Conservation (phyloP, 106 monocot species). For the Iris macrosiphon region DNA sequence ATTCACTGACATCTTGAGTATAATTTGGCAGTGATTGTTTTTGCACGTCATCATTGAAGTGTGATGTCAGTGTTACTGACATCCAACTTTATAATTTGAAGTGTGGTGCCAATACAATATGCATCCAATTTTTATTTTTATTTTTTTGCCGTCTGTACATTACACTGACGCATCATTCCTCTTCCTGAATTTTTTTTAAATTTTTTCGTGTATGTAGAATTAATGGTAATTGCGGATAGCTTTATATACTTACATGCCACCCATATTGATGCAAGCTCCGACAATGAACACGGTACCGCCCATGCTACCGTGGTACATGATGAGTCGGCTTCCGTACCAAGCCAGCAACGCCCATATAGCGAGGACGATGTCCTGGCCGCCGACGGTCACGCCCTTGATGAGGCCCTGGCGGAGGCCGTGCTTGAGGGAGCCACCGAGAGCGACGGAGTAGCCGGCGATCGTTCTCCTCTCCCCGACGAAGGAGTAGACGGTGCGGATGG, state of each 20-base stretch:
- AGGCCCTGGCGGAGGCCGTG: conserved; percentile 64
- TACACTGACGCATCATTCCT: too few species aligned
- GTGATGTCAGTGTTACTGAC: too few species aligned
- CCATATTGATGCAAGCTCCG: conserved; percentile 44
- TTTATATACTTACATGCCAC: conserved; percentile 75
- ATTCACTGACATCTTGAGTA: too few species aligned
- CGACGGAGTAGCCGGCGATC: conserved; percentile 46
- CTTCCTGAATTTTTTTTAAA: too few species aligned
- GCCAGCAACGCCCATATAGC: conserved; percentile 68
- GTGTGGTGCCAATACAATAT: too few species aligned
- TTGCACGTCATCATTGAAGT: too few species aligned
- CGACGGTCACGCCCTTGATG: conserved; percentile 70
- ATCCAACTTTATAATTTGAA: too few species aligned
- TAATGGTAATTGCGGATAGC: too few species aligned
- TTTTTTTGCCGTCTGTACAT: too few species aligned
- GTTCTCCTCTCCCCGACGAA: conserved; percentile 61
- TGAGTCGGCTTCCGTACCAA: conserved; percentile 79
- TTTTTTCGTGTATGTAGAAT: too few species aligned
- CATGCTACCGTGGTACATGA: conserved; percentile 51
- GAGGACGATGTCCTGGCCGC: conserved; percentile 65
- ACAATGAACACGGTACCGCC: conserved; percentile 75
- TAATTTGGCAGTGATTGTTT: too few species aligned
- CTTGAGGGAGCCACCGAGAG: conserved; percentile 52
- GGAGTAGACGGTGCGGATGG: conserved; percentile 71
- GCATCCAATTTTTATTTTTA: too few species aligned